These are phyloP conservation scores for Lanmaoa pseudosensibilis DNA, from an alignment of 768 basidiomycete species.

Conservation along the genomic window DNA sequence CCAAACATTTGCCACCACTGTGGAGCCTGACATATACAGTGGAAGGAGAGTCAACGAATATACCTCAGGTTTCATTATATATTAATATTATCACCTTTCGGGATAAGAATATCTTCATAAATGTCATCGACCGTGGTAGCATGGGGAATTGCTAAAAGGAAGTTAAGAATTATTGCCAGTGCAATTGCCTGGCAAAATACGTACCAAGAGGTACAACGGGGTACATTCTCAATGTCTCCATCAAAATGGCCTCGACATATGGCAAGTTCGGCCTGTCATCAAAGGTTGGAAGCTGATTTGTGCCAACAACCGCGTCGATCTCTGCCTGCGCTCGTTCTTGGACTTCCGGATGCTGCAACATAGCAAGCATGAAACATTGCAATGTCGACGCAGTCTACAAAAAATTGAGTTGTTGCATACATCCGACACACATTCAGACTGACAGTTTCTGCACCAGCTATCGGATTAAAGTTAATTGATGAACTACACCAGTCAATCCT, in stretches of 20 bases:
- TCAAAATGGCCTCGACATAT: constrained; percentile 30
- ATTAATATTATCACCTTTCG: constrained; percentile 23
- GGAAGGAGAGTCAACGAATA: neutral
- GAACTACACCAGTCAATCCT: neutral
- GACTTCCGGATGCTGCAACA: constrained; percentile 32
- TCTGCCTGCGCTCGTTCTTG: constrained; percentile 33
- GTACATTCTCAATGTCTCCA: neutral
- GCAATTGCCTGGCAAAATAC: neutral
- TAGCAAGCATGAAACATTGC: constrained; percentile 33
- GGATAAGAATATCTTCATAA: constrained; percentile 21
- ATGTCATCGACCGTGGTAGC: constrained; percentile 19
- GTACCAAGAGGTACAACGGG: constrained; percentile 28
- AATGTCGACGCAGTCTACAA: constrained; percentile 12
- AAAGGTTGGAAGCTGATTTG: constrained; percentile 25
- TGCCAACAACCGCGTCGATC: constrained; percentile 31
- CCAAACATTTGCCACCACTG: constrained; percentile 24
- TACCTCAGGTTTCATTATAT: neutral
- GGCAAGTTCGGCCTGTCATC: constrained; percentile 26
- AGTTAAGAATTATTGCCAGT: neutral
- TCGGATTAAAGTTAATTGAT: neutral
- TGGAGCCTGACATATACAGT: constrained; percentile 12
- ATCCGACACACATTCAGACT: neutral
- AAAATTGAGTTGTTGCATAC: neutral
- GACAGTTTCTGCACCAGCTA: constrained; percentile 24
- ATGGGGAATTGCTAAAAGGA: constrained; percentile 16